A percentile compares a stretch with the other conserved stretches of the same genome.
These are phyloP conservation scores for Waltiozyma solani DNA, from an alignment of 1,139 yeast genomes.

Conservation along the genomic window DNA sequence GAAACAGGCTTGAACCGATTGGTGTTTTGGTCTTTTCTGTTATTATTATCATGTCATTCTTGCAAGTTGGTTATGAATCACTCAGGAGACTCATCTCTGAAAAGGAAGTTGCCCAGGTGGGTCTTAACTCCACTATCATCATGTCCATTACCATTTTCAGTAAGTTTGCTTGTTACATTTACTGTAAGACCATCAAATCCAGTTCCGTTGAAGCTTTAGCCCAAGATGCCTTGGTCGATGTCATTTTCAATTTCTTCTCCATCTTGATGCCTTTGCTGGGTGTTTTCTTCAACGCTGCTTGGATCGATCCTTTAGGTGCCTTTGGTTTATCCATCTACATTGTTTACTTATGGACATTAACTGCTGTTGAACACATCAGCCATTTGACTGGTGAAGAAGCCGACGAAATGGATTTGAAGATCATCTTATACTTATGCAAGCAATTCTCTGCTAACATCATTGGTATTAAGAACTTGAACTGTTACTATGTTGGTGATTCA, in stretches of 20 bases:
- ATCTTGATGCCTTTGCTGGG: slow-evolving; percentile 62
- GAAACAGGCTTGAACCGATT: slow-evolving; percentile 65
- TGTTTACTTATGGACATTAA: slow-evolving; percentile 49
- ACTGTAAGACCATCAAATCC: slow-evolving; percentile 57
- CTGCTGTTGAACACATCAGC: slow-evolving; percentile 63
- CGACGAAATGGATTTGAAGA: slow-evolving; percentile 50
- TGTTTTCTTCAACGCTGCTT: slow-evolving; percentile 41
- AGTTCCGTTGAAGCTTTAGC: slow-evolving; percentile 72
- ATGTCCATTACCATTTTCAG: slow-evolving; percentile 55
- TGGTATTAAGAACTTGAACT: slow-evolving; percentile 57
- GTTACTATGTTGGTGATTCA: slow-evolving; percentile 73
- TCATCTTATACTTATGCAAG: slow-evolving; percentile 53
- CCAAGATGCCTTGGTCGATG: slow-evolving; percentile 75
- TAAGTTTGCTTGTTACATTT: slow-evolving; percentile 51
- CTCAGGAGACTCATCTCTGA: slow-evolving; percentile 23
- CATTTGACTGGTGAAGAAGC: slow-evolving; percentile 73
- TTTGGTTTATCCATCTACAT: slow-evolving; percentile 51
- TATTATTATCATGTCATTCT: slow-evolving; percentile 59
- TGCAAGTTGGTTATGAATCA: slow-evolving; percentile 66
- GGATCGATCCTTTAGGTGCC: slow-evolving; percentile 74
- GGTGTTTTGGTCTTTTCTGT: slow-evolving; percentile 70
- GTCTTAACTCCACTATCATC: slow-evolving; percentile 43
- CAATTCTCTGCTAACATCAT: slow-evolving; percentile 63
- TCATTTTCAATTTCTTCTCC: slow-evolving; percentile 61
- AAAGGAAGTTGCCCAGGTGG: slow-evolving; percentile 36